Percentiles rank a stretch among this genome's conserved stretches.
Conservation (phyloP, 179 eudicot species). For the Beta lomatogona region DNA sequence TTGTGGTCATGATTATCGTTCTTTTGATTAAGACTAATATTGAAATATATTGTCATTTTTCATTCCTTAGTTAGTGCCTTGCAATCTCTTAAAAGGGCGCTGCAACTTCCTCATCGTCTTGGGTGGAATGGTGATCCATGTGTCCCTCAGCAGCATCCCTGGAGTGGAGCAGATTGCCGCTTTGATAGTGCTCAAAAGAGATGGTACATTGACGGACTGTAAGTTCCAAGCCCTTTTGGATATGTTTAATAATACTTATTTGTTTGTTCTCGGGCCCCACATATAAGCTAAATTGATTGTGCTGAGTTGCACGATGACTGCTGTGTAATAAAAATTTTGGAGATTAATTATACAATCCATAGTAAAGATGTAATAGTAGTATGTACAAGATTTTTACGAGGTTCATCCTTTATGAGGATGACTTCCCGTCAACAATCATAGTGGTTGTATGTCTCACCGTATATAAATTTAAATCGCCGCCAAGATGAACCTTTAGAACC, state of each 20-base stretch:
- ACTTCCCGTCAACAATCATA: background rate
- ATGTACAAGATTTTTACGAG: background rate
- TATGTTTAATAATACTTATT: background rate
- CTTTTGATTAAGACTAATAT: background rate
- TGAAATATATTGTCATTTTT: slow-evolving; percentile 3
- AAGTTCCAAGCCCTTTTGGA: slow-evolving; percentile 36
- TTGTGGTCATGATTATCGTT: background rate
- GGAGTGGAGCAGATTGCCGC: slow-evolving; percentile 94
- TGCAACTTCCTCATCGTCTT: slow-evolving; percentile 93
- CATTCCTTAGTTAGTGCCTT: slow-evolving; percentile 67
- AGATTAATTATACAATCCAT: background rate
- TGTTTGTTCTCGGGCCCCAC: background rate
- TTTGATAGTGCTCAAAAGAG: slow-evolving; percentile 53
- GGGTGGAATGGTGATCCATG: slow-evolving; percentile 99
- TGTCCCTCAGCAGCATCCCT: slow-evolving; percentile 97
- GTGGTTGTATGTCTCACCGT: background rate
- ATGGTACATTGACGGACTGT: slow-evolving; percentile 98
- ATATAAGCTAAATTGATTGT: slow-evolving; percentile 13
- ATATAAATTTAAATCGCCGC: background rate
- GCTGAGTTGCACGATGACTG: background rate
- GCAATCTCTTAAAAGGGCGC: slow-evolving; percentile 62
- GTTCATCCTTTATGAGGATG: background rate
- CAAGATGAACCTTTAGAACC: background rate
- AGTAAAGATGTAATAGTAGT: background rate
- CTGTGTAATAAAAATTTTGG: background rate